Conservation (phyloP, 805 yeast genomes). For the Torulaspora gathmanii region DNA sequence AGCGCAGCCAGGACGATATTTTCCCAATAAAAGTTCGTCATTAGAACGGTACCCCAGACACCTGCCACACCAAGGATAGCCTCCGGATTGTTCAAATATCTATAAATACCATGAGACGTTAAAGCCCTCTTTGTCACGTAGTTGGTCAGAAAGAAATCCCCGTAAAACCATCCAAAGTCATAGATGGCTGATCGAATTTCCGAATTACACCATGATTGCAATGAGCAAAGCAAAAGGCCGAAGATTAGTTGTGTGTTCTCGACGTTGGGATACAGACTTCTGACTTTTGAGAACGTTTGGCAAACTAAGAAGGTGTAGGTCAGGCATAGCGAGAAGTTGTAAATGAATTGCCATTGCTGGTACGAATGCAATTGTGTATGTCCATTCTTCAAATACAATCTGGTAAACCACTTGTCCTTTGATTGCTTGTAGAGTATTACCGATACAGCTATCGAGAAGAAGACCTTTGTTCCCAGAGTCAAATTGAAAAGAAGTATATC, state of each 20-base stretch:
- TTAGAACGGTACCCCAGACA: conserved; percentile 64
- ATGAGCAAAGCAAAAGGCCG: conserved; percentile 50
- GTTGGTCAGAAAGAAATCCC: conserved; percentile 70
- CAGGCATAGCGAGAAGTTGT: conserved; percentile 47
- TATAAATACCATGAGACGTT: conserved; percentile 74
- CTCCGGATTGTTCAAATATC: conserved; percentile 80
- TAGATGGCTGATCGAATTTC: conserved; percentile 70
- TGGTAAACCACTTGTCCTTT: conserved; percentile 56
- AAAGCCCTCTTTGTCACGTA: conserved; percentile 46
- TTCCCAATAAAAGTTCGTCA: conserved; percentile 49
- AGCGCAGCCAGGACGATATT: conserved; percentile 50
- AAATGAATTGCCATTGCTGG: conserved; percentile 67
- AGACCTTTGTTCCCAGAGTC: conserved; percentile 45
- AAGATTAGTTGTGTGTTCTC: conserved; percentile 44
- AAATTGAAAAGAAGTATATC: conserved; percentile 34
- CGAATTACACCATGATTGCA: conserved; percentile 65
- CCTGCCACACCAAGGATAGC: conserved; percentile 74
- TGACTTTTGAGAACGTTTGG: conserved; percentile 35
- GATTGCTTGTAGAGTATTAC: conserved; percentile 55
- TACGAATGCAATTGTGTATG: conserved; percentile 60
- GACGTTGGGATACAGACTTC: conserved; percentile 20
- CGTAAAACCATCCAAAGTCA: conserved; percentile 86
- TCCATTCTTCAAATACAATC: conserved; percentile 58
- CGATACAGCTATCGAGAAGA: conserved; percentile 50
- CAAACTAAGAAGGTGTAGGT: conserved; percentile 52